Evolutionary conservation across 2,329 filamentous ascomycete genomes (phyloP).

Genomic region (Beauveria medogensis): DNA sequence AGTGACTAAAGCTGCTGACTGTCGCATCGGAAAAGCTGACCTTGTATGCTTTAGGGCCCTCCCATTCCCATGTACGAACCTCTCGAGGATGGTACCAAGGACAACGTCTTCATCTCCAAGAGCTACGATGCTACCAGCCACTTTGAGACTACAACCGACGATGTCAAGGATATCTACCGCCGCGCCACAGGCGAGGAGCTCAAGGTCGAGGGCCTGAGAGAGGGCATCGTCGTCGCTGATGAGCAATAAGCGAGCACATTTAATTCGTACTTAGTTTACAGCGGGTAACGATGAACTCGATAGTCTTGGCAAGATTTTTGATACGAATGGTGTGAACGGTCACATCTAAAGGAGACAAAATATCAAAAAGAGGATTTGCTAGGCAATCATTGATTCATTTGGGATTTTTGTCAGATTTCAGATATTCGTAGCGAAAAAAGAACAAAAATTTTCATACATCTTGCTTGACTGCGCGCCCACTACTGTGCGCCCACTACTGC

Average conservation of each 20-base stretch:
- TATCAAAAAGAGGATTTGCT: background rate
- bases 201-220: conserved; percentile 78
- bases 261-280: conserved; percentile 3
- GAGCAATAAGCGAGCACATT: conserved; percentile 38
- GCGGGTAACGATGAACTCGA: conserved; percentile 3
- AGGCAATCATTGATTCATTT: background rate
- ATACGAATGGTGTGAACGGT: background rate
- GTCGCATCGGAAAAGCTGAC: background rate
- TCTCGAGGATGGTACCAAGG: conserved; percentile 67
- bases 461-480: background rate
- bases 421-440: background rate
- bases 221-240: conserved; percentile 66
- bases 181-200: conserved; percentile 78
- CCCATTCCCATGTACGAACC: conserved; percentile 95
- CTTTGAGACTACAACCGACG: conserved; percentile 87
- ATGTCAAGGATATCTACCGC: conserved; percentile 88
- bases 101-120: conserved; percentile 96
- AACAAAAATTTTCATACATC: background rate
- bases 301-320: background rate
- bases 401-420: conserved; percentile 5
- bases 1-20: conserved; percentile 14
- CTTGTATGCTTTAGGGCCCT: conserved; percentile 43
- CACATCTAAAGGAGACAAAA: background rate
- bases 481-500: too few species aligned
- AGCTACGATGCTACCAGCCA: conserved; percentile 97